Conservation (phyloP, 2,329 filamentous ascomycete species). For the Penicillium sp. region DNA sequence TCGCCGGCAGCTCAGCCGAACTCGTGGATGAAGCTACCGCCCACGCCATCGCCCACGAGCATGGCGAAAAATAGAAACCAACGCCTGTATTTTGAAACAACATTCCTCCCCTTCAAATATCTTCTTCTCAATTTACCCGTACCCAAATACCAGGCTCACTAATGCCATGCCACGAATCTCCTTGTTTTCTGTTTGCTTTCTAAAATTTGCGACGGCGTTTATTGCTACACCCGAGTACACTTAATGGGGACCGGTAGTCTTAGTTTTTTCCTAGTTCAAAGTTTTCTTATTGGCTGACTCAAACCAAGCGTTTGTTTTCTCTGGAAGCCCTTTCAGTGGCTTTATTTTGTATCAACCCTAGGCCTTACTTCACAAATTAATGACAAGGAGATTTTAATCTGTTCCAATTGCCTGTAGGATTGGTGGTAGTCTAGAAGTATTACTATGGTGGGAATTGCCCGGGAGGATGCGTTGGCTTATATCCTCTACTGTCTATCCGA, state of each 20-base stretch:
- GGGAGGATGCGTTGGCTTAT: too few relatives aligned
- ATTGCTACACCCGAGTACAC: conserved; percentile 8
- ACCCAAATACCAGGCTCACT: conserved; percentile 12
- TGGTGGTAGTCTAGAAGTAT: neutral
- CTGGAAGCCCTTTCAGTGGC: neutral
- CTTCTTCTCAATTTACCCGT: conserved; percentile 3
- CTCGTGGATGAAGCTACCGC: conserved; percentile 40
- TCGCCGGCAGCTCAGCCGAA: conserved; percentile 48
- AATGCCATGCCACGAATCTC: conserved; percentile 26
- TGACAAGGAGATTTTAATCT: neutral
- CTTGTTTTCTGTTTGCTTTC: conserved; percentile 7
- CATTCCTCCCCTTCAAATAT: conserved; percentile 8
- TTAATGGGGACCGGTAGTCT: conserved; percentile 2
- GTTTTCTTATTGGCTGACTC: neutral
- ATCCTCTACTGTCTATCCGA: too few relatives aligned
- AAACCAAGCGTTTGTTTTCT: neutral
- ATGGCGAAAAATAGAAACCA: conserved; percentile 12
- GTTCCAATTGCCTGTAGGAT: neutral
- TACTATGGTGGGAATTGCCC: neutral
- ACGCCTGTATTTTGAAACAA: conserved; percentile 4
- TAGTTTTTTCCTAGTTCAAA: conserved; percentile 1
- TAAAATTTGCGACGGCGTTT: conserved; percentile 14
- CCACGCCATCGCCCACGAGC: conserved; percentile 10
- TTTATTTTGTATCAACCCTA: neutral
- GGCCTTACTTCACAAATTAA: neutral